Base-by-base conservation (phyloP, 495 filamentous ascomycete species). In the Aspergillus carlsbadensis region DNA sequence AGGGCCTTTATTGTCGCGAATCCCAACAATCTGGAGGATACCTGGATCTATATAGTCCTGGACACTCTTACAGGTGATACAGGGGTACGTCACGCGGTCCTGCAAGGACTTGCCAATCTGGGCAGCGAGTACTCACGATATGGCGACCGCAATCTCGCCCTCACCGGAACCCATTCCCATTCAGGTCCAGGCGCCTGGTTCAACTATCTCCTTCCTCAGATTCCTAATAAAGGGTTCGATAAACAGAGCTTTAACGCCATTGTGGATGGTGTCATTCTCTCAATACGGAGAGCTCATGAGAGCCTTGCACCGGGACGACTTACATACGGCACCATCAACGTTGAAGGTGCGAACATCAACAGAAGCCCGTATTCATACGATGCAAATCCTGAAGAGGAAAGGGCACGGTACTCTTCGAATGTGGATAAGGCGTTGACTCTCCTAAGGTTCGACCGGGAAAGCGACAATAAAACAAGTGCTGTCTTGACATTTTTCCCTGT, bases 121-220 rank as follows among this genome's bases (percentile, higher is more conserved):
- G 91, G 91, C 0, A 60, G 78, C 4, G 83, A 86, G 10, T 96
- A 91, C 67, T 72, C 79, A 5, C 70, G 84, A 35, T 98, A 97
- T 68, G 84, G 81, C 43, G 85, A 91, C 55, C 82, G 87, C 54
- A 98, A 97, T 70, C 71, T 98, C 34, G 93, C 93, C 33, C 80
- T 98, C 14, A 95, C 89, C 3, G 93, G 94, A 17, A 97, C 94
- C 3, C 93, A 98, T 70, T 93, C 89, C 8, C 93, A 98, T 70
- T 88, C 92, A 11, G 93, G 92, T 0, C 92, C 93, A 13, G 93
- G 87, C 3, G 93, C 90, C 18, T 98, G 92, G 92, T 78, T 96
- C 58, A 98, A 98, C 67, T 98, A 98, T 68, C 81, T 98, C 5
- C 78, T 98, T 18, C 93, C 94, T 10, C 94, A 97, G 69, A 89